phyloP scores from a whole-genome alignment of 139 green algal genomes.

The Protoeuglena noctilucae region DNA sequence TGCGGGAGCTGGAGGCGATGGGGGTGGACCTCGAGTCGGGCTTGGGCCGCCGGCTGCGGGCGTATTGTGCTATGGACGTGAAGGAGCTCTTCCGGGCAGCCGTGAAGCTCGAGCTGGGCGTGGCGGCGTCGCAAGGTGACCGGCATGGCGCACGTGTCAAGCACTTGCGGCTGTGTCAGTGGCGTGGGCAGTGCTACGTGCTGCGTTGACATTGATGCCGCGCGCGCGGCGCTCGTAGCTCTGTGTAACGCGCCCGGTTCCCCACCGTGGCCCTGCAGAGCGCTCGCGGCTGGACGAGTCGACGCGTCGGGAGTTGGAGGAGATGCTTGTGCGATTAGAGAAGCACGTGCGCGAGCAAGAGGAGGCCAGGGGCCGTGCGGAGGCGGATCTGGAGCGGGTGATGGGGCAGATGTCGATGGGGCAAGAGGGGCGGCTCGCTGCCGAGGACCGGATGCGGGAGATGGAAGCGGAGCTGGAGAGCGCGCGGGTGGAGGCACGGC shows the following conservation, averaged over 20 bases:
- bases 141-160: too few species aligned
- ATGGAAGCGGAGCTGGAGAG: neutral
- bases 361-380: too few species aligned
- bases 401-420: too few species aligned
- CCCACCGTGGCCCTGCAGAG: neutral
- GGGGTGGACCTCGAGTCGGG: too few species aligned
- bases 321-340: slow-evolving; percentile 70
- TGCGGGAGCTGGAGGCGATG: too few species aligned
- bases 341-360: slow-evolving; percentile 42
- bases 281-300: slow-evolving; percentile 7
- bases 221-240: neutral
- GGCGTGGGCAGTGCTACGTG: too few species aligned
- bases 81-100: neutral
- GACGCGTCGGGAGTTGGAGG: slow-evolving; percentile 47
- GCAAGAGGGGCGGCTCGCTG: too few species aligned
- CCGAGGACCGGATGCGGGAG: neutral
- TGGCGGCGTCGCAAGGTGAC: neutral
- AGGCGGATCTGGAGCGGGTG: too few species aligned
- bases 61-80: neutral
- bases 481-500: neutral
- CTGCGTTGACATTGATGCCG: too few species aligned
- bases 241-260: neutral
- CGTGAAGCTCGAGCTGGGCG: neutral
- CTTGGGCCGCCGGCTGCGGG: neutral
- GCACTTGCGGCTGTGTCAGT: too few species aligned